Conservation (phyloP, 1,284 basidiomycete species). For the Pulveroboletus sp. region DNA sequence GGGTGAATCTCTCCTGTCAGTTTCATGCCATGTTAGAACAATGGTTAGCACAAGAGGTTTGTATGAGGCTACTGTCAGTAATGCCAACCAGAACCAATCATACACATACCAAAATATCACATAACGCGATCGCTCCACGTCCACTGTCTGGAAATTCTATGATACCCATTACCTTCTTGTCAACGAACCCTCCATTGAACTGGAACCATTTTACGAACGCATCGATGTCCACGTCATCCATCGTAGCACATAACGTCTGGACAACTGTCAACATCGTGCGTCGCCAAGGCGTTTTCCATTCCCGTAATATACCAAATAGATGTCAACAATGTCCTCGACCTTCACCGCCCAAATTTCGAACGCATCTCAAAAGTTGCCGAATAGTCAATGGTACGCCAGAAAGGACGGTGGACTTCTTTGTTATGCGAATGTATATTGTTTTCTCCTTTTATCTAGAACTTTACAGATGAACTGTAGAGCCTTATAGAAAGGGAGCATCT, state of each 20-base stretch:
- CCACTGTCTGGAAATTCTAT: conserved; percentile 58
- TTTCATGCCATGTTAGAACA: background rate
- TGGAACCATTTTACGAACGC: conserved; percentile 46
- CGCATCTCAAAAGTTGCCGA: conserved; percentile 12
- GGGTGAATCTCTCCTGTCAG: conserved; percentile 62
- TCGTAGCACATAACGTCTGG: background rate
- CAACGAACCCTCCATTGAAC: conserved; percentile 44
- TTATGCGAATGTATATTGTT: background rate
- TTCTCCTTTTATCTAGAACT: background rate
- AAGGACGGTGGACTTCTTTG: background rate
- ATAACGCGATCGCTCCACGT: conserved; percentile 70
- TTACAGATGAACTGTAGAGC: background rate
- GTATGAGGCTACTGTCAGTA: background rate
- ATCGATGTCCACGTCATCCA: conserved; percentile 24
- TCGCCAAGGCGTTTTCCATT: background rate
- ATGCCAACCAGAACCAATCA: background rate
- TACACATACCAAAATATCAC: conserved; percentile 65
- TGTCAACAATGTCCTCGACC: background rate
- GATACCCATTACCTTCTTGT: conserved; percentile 47
- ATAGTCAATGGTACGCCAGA: background rate
- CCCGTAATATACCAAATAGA: conserved; percentile 3
- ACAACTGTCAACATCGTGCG: background rate
- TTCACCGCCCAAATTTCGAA: conserved; percentile 8
- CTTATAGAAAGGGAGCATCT: conserved; percentile 2
- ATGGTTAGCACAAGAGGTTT: background rate